Percentiles rank a stretch among this genome's conserved stretches.
Conservation (phyloP, 78 protist genomes). For the Cavenderia fasciculata region DNA sequence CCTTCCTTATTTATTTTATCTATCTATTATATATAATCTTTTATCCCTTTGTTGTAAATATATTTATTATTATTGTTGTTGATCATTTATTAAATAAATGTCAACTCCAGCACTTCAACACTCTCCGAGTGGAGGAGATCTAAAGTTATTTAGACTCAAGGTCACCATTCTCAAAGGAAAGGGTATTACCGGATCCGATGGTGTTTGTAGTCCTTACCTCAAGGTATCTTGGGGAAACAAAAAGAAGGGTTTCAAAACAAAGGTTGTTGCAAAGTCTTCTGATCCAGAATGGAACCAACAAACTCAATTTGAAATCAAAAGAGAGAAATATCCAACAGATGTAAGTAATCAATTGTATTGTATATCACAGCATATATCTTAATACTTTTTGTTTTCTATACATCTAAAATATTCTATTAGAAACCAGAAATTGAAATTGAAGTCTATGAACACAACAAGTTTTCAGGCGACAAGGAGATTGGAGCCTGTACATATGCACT, state of each 20-base stretch:
- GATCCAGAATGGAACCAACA: conserved; percentile 71
- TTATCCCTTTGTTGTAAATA: no score
- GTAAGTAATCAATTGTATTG: conserved; percentile 16
- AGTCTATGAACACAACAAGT: conserved; percentile 67
- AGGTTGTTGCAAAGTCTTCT: conserved; percentile 35
- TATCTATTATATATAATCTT: no score
- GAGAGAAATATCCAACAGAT: conserved; percentile 55
- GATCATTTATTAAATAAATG: no score
- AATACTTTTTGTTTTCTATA: not conserved
- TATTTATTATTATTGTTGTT: no score
- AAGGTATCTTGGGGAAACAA: conserved; percentile 51
- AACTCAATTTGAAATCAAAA: conserved; percentile 38
- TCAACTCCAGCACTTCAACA: no score
- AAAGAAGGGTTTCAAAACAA: conserved; percentile 40
- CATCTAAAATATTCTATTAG: no score
- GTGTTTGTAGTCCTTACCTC: conserved; percentile 51
- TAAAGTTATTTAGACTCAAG: conserved; percentile 20
- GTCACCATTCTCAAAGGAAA: conserved; percentile 31
- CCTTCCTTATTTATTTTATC: no score
- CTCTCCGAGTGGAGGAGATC: no score
- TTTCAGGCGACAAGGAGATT: conserved; percentile 52
- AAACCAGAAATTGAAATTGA: conserved; percentile 75
- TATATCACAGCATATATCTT: not conserved
- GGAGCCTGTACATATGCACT: not conserved
- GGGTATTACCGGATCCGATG: conserved; percentile 49